Conservation (phyloP, 2,329 filamentous ascomycete genomes). For the Talaromyces marneffei region DNA sequence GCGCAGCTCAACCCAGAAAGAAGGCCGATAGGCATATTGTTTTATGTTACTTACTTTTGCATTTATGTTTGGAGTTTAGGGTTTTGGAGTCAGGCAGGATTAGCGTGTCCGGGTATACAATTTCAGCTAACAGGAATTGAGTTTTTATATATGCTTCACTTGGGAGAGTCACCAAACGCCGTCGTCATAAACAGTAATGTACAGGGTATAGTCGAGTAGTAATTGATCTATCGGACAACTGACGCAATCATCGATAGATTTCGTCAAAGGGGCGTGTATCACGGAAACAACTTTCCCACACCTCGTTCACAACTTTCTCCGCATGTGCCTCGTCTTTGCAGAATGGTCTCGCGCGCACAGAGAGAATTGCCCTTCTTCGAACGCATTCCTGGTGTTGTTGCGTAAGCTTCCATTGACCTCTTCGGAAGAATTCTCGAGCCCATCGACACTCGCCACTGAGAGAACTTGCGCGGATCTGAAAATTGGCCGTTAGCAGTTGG, state of each 20-base stretch:
- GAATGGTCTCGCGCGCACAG: slow-evolving; percentile 68
- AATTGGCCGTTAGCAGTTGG: neutral
- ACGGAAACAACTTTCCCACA: slow-evolving; percentile 96
- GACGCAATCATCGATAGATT: slow-evolving; percentile 63
- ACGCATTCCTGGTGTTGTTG: slow-evolving; percentile 95
- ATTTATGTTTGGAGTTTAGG: slow-evolving; percentile 12
- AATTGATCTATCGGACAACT: neutral
- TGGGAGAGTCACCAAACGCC: slow-evolving; percentile 4
- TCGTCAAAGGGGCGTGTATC: slow-evolving; percentile 96
- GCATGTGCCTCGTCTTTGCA: slow-evolving; percentile 86
- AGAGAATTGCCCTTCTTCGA: slow-evolving; percentile 69
- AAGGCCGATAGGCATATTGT: slow-evolving; percentile 10
- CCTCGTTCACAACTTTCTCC: slow-evolving; percentile 82
- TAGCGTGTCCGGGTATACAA: neutral
- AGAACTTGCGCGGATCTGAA: slow-evolving; percentile 82
- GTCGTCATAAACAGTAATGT: slow-evolving; percentile 10
- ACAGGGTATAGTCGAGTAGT: slow-evolving; percentile 6
- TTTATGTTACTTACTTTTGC: neutral
- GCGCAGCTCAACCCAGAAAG: slow-evolving; percentile 37
- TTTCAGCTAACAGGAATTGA: slow-evolving; percentile 3
- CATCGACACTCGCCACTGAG: slow-evolving; percentile 92
- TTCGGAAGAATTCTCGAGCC: slow-evolving; percentile 74
- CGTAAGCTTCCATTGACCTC: slow-evolving; percentile 81
- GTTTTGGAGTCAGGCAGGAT: slow-evolving; percentile 5
- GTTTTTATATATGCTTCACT: slow-evolving; percentile 1